A percentile compares a stretch with the other conserved stretches of the same genome.
Conservation (phyloP, 179 eudicot species). For the Camellia oleifera region DNA sequence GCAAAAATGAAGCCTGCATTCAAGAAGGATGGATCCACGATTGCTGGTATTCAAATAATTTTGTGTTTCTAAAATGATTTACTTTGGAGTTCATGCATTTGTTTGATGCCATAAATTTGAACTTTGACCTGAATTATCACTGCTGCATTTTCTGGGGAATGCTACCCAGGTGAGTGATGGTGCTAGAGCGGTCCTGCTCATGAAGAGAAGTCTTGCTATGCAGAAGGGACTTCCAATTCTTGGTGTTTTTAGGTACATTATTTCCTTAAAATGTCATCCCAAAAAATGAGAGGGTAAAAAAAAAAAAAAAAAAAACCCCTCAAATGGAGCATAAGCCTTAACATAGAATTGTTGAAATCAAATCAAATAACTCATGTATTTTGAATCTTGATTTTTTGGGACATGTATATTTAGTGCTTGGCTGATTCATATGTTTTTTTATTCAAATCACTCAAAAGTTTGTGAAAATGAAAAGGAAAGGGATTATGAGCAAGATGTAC, state of each 20-base stretch:
- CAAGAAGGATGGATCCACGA: conserved; percentile 67
- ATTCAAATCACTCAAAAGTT: background rate
- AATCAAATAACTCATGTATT: too few relatives aligned
- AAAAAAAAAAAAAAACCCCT: background rate
- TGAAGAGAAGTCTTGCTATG: conserved; percentile 41
- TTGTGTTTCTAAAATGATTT: background rate
- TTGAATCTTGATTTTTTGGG: too few relatives aligned
- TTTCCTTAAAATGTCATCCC: background rate
- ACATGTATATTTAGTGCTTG: too few relatives aligned
- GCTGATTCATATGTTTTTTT: too few relatives aligned
- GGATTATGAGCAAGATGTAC: background rate
- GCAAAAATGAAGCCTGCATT: conserved; percentile 76
- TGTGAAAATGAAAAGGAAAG: background rate
- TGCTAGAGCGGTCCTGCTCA: conserved; percentile 84
- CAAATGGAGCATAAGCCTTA: background rate
- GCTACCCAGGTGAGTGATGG: conserved; percentile 93
- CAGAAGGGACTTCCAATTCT: conserved; percentile 68
- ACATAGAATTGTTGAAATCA: background rate
- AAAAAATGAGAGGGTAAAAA: background rate
- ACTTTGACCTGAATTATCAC: background rate
- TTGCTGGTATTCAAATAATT: conserved; percentile 57
- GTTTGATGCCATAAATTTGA: background rate
- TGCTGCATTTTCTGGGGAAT: conserved; percentile 44
- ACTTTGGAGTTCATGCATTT: background rate
- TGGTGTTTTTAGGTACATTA: conserved; percentile 64